Base-by-base conservation (phyloP, 2,329 filamentous ascomycete genomes). In the Trichoderma harzianum region DNA sequence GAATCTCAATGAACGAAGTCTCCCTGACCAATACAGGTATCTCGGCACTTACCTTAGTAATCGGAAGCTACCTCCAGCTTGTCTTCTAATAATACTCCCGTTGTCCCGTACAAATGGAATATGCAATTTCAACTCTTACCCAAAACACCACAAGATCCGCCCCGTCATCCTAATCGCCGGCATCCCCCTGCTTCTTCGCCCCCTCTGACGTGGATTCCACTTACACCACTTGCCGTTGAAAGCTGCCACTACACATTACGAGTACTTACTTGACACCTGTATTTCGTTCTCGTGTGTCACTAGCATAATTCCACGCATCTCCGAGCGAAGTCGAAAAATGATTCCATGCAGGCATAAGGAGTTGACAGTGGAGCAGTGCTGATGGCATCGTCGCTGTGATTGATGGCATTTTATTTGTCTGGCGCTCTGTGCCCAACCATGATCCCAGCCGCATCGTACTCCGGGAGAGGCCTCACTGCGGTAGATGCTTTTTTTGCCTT, bases 81-180 rank as follows among this genome's bases (percentile, higher is more conserved):
- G 10, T 60, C 55, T 21, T 30, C 55, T 21, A 43, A 43, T 43
- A 43, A n/a, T 43, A 43, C 3, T 43, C 3, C 39, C 28, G 28
- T 30, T 30, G 28, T 30, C 28, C 28, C 30, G 18, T 60, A 14
- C 21, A 32, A 32, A 32, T 32, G 47, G 64, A 55, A 66, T 53
- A 26, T 18, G 12, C 14, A 26, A 36, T 39, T 11, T 58, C 55
- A 43, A 18, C 64, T n/a, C 32, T 68, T 58, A 10, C 53, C 65
- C n/a, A 68, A 68, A 68, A 60, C 65, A 68, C 51, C 53, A 30
- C 65, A 68, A 58, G 51, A 68, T 68, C 51, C 39, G 8, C 24
- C 57, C 57, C 53, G 34, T 68, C 65, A 24, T 28, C 34, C 53
- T 68, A 28, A 64, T 64, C 18, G 62, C 62, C 43, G 62, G 21